Evolutionary conservation across 164 flowering plant species (phyloP), one percentile per base, ranked within the genome.

Genomic region (Saururus chinensis): DNA sequence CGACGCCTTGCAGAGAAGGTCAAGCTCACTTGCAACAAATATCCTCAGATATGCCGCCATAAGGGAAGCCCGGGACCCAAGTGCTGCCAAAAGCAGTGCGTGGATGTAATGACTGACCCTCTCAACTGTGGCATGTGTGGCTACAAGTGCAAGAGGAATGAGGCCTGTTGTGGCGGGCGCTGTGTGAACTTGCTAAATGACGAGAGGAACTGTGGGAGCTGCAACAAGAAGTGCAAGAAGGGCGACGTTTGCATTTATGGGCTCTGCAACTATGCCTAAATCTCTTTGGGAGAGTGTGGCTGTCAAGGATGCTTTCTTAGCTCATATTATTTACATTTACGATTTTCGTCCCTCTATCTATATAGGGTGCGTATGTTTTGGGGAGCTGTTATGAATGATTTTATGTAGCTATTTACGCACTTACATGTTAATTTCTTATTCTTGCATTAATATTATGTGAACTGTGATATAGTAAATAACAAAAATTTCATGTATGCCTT

Each of bases 1-100:
- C 68, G 68, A n/a, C 51, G 59, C 51, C 68, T 65, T 21, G 63
- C 57, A 12, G 35, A 60, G 0, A 53, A 52, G 22, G 26, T 55
- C 30, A 51, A 52, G 23, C 64, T 45, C 51, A 66, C 63, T 9
- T 70, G 74, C 45, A 30, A 70, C 59, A 62, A 62, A 40, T 51
- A 17, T 35, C 74, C 70, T 9, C 62, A 61, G 37, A 51, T 64
- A 19, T 69, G 72, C 40, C 64, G 59, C 9, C 53, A 23, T 13
- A 60, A 24, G 56, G 68, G 68, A 3, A 64, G 68, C 24, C 45
- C 64, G 13, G 72, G 72, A 0, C 72, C 68, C 6, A 60, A 69
- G 23, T 69, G 72, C 59, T 69, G 72, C 68, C 52, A 41, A 54
- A 69, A 71, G 64, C 25, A 71, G 42, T 71, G 74, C 41, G 74